phyloP scores from a whole-genome alignment of 768 basidiomycete species.

The Lactifluus rugatus region DNA sequence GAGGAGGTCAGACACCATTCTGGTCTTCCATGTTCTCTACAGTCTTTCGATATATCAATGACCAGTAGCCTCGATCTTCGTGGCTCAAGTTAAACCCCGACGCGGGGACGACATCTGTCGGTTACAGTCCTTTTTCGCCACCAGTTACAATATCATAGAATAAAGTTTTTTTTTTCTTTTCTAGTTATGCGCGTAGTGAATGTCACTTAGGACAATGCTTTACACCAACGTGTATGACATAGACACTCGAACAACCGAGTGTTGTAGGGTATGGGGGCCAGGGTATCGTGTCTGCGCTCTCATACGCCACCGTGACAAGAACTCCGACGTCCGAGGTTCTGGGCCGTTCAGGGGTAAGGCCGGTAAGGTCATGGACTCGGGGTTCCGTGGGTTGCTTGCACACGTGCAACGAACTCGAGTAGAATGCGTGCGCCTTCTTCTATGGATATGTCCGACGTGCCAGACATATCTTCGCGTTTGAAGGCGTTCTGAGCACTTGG shows the following conservation, averaged over 20 bases:
- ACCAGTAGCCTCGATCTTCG: no score
- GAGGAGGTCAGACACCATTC: no score
- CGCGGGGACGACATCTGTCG: no score
- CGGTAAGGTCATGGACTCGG: not conserved
- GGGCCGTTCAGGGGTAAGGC: not conserved
- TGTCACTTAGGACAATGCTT: not conserved
- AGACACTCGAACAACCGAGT: not conserved
- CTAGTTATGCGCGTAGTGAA: no score
- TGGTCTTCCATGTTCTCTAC: no score
- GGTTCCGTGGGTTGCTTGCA: not conserved
- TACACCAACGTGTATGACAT: conserved; percentile 8
- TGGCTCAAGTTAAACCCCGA: no score
- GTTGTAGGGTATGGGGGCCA: conserved; percentile 4
- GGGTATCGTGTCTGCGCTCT: conserved; percentile 6
- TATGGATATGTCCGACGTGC: conserved; percentile 7
- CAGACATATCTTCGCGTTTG: not conserved
- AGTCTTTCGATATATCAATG: no score
- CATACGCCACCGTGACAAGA: not conserved
- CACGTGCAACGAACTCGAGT: conserved; percentile 11
- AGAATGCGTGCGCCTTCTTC: conserved; percentile 14
- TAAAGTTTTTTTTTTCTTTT: no score
- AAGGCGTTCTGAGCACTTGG: not conserved
- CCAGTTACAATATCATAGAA: no score
- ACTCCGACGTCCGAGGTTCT: not conserved
- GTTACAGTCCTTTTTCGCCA: no score